Percentiles rank a stretch among this genome's conserved stretches.
Conservation (phyloP, 2,329 filamentous ascomycete species). For the Bipolaris bicolor region DNA sequence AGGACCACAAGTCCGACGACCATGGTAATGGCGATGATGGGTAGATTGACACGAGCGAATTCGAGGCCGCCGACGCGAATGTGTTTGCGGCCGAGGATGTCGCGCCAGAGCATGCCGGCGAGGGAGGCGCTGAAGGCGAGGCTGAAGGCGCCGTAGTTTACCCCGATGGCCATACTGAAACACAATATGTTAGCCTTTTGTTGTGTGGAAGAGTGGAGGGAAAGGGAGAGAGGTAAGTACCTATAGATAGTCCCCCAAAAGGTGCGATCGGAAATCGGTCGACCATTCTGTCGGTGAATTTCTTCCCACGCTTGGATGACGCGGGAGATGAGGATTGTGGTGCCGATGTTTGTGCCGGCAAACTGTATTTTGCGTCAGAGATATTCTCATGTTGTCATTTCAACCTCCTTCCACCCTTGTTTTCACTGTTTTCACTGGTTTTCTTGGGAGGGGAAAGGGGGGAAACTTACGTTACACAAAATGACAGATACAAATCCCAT, state of each 20-base stretch:
- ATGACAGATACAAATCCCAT: constrained; percentile 76
- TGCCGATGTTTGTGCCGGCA: constrained; percentile 77
- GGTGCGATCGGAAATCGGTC: constrained; percentile 65
- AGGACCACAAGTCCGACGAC: constrained; percentile 66
- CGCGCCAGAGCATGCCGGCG: constrained; percentile 74
- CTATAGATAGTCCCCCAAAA: constrained; percentile 78
- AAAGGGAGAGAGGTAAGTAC: not conserved
- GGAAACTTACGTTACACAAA: constrained; percentile 69
- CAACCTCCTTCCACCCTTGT: no score
- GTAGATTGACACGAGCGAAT: constrained; percentile 71
- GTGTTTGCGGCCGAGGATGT: constrained; percentile 71
- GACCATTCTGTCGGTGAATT: constrained; percentile 59
- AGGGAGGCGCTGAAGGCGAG: constrained; percentile 74
- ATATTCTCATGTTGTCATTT: no score
- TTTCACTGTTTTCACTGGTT: no score
- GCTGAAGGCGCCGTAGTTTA: constrained; percentile 78
- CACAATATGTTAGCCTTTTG: not conserved
- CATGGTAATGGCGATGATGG: constrained; percentile 74
- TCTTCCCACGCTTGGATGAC: constrained; percentile 71
- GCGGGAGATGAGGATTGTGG: constrained; percentile 73
- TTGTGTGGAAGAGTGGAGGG: not conserved
- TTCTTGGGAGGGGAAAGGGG: not conserved
- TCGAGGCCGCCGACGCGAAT: constrained; percentile 69
- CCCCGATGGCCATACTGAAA: constrained; percentile 70
- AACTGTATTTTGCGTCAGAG: constrained; percentile 58